Percentiles rank a stretch among this genome's conserved stretches.
Conservation (phyloP, 1,284 basidiomycete species). For the Butyriboletus pseudospeciosus region DNA sequence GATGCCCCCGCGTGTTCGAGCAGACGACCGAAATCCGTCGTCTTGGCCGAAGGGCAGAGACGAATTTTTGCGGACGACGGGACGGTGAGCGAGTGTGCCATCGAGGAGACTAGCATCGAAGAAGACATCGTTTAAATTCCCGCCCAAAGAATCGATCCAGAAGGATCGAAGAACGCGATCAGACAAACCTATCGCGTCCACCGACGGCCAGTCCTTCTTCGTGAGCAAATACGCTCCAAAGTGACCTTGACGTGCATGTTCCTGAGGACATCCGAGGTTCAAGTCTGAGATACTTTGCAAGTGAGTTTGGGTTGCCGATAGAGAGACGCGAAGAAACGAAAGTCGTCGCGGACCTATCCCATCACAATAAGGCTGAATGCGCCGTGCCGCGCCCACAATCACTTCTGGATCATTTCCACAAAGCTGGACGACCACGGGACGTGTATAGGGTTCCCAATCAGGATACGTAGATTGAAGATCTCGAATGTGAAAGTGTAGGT, state of each 20-base stretch:
- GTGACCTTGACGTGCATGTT: constrained; percentile 60
- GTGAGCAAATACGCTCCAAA: constrained; percentile 70
- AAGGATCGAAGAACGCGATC: no score
- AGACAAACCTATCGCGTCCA: constrained; percentile 52
- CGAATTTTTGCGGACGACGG: constrained; percentile 65
- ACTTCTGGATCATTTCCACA: constrained; percentile 62
- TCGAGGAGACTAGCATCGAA: constrained; percentile 43
- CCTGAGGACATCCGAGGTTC: constrained; percentile 68
- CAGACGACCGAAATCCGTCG: constrained; percentile 50
- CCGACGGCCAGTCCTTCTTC: constrained; percentile 65
- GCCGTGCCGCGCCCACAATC: constrained; percentile 55
- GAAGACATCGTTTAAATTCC: no score
- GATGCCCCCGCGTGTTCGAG: constrained; percentile 60
- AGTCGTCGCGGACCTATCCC: constrained; percentile 49
- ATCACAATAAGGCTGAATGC: constrained; percentile 55
- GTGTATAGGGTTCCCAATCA: constrained; percentile 26
- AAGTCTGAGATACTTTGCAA: constrained; percentile 38
- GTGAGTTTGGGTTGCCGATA: neutral
- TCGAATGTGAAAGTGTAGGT: constrained; percentile 54
- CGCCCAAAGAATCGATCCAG: no score
- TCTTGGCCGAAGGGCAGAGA: constrained; percentile 47
- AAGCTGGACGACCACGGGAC: constrained; percentile 65
- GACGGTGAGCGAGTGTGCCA: constrained; percentile 54
- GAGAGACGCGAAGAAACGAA: no score
- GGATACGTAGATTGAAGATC: constrained; percentile 40